Conservation (phyloP, 1,284 basidiomycete species). For the Heterobasidion irregulare region DNA sequence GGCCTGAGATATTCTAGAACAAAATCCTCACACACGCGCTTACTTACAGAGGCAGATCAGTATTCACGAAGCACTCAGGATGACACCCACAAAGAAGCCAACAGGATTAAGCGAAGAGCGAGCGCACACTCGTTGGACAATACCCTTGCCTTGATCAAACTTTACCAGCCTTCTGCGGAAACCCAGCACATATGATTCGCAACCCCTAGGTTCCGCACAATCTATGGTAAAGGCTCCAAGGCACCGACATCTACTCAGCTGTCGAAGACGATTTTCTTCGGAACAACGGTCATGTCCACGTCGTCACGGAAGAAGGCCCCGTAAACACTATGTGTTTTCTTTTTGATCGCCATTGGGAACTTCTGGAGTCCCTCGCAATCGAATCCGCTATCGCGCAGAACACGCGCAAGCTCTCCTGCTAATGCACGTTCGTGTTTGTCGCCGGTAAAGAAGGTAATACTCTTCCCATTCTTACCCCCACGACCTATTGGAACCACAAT, state of each 20-base stretch:
- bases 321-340: constrained; percentile 82
- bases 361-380: constrained; percentile 73
- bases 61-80: too few species aligned
- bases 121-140: too few species aligned
- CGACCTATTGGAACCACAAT: constrained; percentile 47
- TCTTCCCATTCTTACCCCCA: constrained; percentile 86
- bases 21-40: too few species aligned
- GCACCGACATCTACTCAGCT: constrained; percentile 1
- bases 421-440: constrained; percentile 80
- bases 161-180: too few species aligned
- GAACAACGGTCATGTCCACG: constrained; percentile 63
- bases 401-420: constrained; percentile 90
- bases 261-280: constrained; percentile 84
- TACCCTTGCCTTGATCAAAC: too few species aligned
- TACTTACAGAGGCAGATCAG: too few species aligned
- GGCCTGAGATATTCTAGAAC: too few species aligned
- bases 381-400: constrained; percentile 85
- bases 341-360: constrained; percentile 97
- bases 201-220: too few species aligned
- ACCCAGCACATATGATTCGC: too few species aligned
- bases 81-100: too few species aligned
- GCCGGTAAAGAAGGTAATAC: constrained; percentile 95
- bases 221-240: background rate
- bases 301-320: constrained; percentile 84
- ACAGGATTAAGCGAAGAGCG: too few species aligned